Conservation (phyloP, 164 flowering plant genomes). For the Warburgia ugandensis region DNA sequence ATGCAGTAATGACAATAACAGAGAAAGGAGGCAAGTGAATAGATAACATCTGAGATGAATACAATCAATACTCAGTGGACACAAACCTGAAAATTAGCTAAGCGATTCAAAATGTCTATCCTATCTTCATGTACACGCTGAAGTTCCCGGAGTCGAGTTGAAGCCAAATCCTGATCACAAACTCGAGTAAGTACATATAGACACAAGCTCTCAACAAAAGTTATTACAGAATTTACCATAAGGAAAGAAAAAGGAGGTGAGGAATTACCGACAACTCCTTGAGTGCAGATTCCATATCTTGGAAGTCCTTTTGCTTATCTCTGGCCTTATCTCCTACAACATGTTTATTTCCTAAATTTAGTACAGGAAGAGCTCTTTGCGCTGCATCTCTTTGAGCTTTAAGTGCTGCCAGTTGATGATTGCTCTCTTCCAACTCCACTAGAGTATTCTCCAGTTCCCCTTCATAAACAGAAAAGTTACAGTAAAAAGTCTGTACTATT, state of each 20-base stretch:
- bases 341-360: conserved; percentile 48
- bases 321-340: conserved; percentile 42
- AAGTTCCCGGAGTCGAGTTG: conserved; percentile 47
- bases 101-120: conserved; percentile 40
- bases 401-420: conserved; percentile 42
- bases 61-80: background rate
- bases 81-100: conserved; percentile 62
- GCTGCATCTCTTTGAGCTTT: conserved; percentile 64
- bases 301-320: conserved; percentile 68
- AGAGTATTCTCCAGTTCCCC: conserved; percentile 62
- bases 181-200: conserved; percentile 7
- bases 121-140: conserved; percentile 67
- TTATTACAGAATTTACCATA: background rate
- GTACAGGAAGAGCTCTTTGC: conserved; percentile 56
- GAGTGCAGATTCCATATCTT: conserved; percentile 63
- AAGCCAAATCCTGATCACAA: conserved; percentile 51
- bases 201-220: conserved; percentile 3
- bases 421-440: conserved; percentile 62
- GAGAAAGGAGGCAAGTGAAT: background rate
- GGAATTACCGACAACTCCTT: conserved; percentile 59
- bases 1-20: background rate
- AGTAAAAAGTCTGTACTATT: too few relatives aligned
- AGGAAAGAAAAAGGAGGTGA: conserved; percentile 5
- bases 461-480: conserved; percentile 17
- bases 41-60: background rate